These are phyloP conservation scores for Cymbopogon citratus DNA, from an alignment of 176 grass and related monocot genomes.

Conservation along the genomic window DNA sequence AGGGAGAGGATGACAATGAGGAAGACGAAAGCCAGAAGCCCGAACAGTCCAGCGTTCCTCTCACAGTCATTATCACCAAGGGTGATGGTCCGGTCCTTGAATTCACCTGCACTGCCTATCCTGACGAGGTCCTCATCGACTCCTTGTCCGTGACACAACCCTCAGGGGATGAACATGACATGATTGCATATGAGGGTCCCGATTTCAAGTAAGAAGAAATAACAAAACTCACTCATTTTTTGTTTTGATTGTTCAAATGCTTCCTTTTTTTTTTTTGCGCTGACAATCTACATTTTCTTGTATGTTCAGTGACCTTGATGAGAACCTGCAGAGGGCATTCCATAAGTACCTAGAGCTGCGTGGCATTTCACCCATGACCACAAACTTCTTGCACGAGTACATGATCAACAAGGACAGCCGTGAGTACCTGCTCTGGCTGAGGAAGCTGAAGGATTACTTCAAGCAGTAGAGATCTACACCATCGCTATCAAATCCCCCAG, in stretches of 20 bases:
- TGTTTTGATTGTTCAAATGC: neutral
- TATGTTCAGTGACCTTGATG: conserved; percentile 78
- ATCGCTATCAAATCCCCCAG: neutral
- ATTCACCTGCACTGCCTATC: conserved; percentile 78
- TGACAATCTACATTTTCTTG: neutral
- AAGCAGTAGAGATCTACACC: conserved; percentile 30
- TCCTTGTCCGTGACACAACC: conserved; percentile 54
- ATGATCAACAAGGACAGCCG: conserved; percentile 99
- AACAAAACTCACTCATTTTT: neutral
- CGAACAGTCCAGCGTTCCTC: conserved; percentile 53
- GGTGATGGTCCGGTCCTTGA: conserved; percentile 41
- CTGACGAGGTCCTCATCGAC: conserved; percentile 76
- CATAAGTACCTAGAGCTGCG: conserved; percentile 89
- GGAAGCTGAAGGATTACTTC: conserved; percentile 76
- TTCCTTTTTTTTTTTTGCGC: neutral
- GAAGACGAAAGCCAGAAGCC: conserved; percentile 25
- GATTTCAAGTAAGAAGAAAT: conserved; percentile 72
- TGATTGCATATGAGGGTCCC: conserved; percentile 77
- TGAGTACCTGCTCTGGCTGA: conserved; percentile 83
- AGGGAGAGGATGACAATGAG: conserved; percentile 12
- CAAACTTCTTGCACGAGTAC: conserved; percentile 90
- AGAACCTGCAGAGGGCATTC: conserved; percentile 90
- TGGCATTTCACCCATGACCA: conserved; percentile 67
- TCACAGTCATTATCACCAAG: conserved; percentile 63
- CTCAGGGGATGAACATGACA: conserved; percentile 20